Base-by-base conservation (phyloP, 345 rosid genomes). In the Hypericum perforatum region DNA sequence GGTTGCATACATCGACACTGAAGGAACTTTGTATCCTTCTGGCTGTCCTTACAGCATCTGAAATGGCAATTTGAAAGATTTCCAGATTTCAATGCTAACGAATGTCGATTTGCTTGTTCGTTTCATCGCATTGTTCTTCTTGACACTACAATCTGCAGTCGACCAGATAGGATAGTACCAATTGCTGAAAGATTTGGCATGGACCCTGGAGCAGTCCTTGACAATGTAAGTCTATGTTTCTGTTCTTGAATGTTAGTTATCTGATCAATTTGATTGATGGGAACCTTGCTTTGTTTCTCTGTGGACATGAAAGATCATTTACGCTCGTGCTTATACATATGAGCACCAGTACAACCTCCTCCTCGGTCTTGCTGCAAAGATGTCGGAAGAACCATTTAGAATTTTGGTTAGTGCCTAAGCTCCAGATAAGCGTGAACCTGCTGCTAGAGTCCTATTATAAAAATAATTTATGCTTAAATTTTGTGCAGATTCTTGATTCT, bases 181-280 rank as follows among this genome's bases (percentile, higher is more conserved):
- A 80, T 92, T 63, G 96, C 96, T 54, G 96, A 92, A 77, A 85
- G 98, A 75, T 92, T 92, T 76, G 94, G 96, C 71, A 85, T 88
- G 98, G 95, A 91, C 60, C 81, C 89, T 49, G 84, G 82, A 65
- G 95, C 98, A 29, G 98, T 92, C 63, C 95, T 88, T 61, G 98
- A 88, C 74, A 88, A 92, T 66, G 95, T 81, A 70, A 64, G 74
- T 42, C 37, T 53, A 16, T 41, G 55, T 42, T 39, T 49, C 39
- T 22, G 32, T 36, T 14, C 13, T 2, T 45, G n/a, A 41, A 16
- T 7, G 54, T 44, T 9, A 11, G 11, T 42, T 41, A 41, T 59
- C 13, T 8, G 9, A 9, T 7, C 6, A 45, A 5, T 37, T 43
- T 62, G 60, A 53, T 8, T 54, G 7, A 37, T 2, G n/a, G 2